These are phyloP conservation scores for Phytophthora boehmeriae DNA, from an alignment of 352 stramenopile species.

Conservation along the genomic window DNA sequence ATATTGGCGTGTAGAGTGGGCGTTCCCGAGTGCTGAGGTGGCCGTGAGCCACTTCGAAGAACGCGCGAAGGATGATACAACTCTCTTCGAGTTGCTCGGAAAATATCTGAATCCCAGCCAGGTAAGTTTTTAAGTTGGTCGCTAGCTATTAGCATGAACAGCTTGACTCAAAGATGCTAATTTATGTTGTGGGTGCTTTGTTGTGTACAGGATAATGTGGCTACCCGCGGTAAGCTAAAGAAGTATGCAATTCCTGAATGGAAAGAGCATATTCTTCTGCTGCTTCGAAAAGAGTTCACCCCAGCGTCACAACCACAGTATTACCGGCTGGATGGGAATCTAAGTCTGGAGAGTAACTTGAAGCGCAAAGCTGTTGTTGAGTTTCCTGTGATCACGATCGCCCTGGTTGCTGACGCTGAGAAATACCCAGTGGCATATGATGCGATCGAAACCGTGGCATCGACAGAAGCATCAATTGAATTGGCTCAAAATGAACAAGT, in stretches of 20 bases:
- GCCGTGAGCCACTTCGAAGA: slow-evolving; percentile 55
- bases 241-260: slow-evolving; percentile 62
- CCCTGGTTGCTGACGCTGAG: slow-evolving; percentile 43
- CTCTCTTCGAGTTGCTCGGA: slow-evolving; percentile 60
- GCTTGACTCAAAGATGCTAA: background rate
- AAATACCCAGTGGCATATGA: slow-evolving; percentile 70
- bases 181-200: background rate
- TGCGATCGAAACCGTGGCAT: slow-evolving; percentile 62
- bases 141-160: background rate
- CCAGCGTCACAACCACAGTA: slow-evolving; percentile 68
- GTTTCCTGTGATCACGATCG: slow-evolving; percentile 77
- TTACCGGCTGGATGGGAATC: slow-evolving; percentile 69
- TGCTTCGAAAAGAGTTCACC: slow-evolving; percentile 84
- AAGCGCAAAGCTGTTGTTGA: slow-evolving; percentile 83
- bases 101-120: slow-evolving; percentile 63
- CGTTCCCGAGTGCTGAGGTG: slow-evolving; percentile 61
- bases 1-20: slow-evolving; percentile 84
- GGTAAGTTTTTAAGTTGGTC: slow-evolving; percentile 56
- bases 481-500: slow-evolving; percentile 11
- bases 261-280: slow-evolving; percentile 57
- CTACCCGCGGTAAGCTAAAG: slow-evolving; percentile 71
- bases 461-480: slow-evolving; percentile 7
- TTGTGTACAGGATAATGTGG: slow-evolving; percentile 64
- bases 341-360: slow-evolving; percentile 70
- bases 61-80: slow-evolving; percentile 54